Evolutionary conservation across 306 rosid species (phyloP).

Genomic region (Corylus avellana): DNA sequence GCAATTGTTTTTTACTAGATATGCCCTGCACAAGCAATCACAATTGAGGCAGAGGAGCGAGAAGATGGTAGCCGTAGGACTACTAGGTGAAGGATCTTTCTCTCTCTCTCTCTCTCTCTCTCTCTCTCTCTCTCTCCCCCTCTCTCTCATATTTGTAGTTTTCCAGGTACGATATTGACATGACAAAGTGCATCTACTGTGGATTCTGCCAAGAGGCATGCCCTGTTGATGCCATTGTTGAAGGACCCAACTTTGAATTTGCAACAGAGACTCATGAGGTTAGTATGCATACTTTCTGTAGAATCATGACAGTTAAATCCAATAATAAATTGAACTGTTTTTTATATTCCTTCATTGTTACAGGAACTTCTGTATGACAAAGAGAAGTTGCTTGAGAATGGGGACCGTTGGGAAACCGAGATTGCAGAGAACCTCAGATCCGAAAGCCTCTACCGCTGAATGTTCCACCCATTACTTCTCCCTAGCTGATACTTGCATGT

Average conservation of each 20-base stretch:
- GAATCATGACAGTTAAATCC: slow-evolving; percentile 10
- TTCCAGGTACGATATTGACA: slow-evolving; percentile 97
- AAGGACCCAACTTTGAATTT: slow-evolving; percentile 97
- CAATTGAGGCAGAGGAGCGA: slow-evolving; percentile 98
- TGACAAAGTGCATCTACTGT: slow-evolving; percentile 99
- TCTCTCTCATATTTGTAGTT: slow-evolving; percentile 24
- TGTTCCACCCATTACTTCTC: slow-evolving; percentile 10
- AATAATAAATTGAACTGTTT: background rate
- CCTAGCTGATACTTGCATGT: slow-evolving; percentile 18
- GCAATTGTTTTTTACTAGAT: slow-evolving; percentile 43
- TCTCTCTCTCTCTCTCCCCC: background rate
- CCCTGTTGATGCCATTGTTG: slow-evolving; percentile 99
- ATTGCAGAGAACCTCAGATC: slow-evolving; percentile 97
- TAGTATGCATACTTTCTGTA: slow-evolving; percentile 18
- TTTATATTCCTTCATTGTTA: slow-evolving; percentile 21
- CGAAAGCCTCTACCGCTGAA: slow-evolving; percentile 95
- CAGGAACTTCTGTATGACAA: slow-evolving; percentile 99
- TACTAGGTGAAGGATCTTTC: slow-evolving; percentile 63
- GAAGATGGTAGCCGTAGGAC: slow-evolving; percentile 99
- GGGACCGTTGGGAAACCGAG: slow-evolving; percentile 99
- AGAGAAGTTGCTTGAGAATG: slow-evolving; percentile 96
- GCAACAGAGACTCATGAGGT: slow-evolving; percentile 99
- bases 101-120: background rate
- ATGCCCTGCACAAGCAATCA: slow-evolving; percentile 99
- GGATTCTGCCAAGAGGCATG: slow-evolving; percentile 99